A percentile compares a stretch with the other conserved stretches of the same genome.
Conservation (phyloP, 2,329 filamentous ascomycete species). For the Pseudocercospora pini-densiflorae region DNA sequence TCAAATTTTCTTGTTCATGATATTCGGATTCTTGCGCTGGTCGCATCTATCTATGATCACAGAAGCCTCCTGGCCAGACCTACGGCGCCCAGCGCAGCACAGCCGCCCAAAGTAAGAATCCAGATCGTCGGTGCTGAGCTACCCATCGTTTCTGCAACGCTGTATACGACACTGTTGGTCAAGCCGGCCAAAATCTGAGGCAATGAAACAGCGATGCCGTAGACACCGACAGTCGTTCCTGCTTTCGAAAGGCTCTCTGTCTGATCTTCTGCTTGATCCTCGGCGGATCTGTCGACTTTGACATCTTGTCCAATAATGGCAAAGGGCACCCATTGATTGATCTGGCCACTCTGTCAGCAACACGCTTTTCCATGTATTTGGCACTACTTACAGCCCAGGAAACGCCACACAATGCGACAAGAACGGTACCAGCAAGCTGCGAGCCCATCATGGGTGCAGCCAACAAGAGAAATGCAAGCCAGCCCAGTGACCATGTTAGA, state of each 20-base stretch:
- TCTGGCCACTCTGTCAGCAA: not conserved
- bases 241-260: not conserved
- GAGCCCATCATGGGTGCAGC: not conserved
- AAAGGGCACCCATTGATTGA: not conserved
- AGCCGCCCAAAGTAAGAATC: slow-evolving; percentile 2
- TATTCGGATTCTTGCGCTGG: not conserved
- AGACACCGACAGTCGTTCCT: not conserved
- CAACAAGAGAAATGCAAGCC: not conserved
- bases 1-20: no score
- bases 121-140: not conserved
- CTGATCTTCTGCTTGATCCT: not conserved
- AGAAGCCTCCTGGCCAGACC: not conserved
- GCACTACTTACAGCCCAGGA: not conserved
- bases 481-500: not conserved
- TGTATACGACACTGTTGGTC: not conserved
- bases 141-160: not conserved
- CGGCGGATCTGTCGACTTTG: not conserved
- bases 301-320: slow-evolving; percentile 1
- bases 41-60: not conserved
- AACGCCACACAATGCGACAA: not conserved
- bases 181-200: slow-evolving; percentile 4
- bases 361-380: not conserved
- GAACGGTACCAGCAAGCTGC: not conserved
- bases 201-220: not conserved
- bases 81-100: not conserved